phyloP scores from a whole-genome alignment of 2,329 filamentous ascomycete genomes.

The Sporothrix luriei region DNA sequence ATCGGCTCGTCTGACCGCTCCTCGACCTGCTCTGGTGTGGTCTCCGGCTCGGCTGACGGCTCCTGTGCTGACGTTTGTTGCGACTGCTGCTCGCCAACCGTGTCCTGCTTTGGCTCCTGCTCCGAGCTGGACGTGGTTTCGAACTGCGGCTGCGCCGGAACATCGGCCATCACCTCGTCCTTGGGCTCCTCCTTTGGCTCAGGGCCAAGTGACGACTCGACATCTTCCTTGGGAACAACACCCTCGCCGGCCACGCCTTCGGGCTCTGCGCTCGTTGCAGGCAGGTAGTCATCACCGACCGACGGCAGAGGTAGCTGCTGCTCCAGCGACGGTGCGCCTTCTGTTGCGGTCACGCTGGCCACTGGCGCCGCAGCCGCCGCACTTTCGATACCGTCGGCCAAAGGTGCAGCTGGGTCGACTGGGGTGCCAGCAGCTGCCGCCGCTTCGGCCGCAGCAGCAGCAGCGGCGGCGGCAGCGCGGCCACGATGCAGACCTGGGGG shows the following conservation, averaged over 20 bases:
- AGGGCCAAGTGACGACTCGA: not conserved
- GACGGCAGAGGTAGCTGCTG: conserved; percentile 24
- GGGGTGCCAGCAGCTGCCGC: not conserved
- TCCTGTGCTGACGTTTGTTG: not conserved
- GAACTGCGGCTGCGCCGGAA: not conserved
- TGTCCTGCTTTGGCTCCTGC: conserved; percentile 1
- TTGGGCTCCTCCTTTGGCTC: conserved; percentile 27
- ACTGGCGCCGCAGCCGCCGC: not conserved
- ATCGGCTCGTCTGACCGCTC: conserved; percentile 29
- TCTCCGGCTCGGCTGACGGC: not conserved
- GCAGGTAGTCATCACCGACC: conserved; percentile 8
- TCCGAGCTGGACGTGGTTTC: not conserved
- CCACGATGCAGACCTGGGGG: conserved; percentile 38
- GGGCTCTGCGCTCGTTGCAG: not conserved
- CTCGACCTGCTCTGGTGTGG: not conserved
- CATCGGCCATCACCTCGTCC: conserved; percentile 30
- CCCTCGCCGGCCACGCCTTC: not conserved
- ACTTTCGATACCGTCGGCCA: not conserved
- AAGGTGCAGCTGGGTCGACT: not conserved
- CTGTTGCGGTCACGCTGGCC: not conserved
- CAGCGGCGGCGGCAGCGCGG: conserved; percentile 30
- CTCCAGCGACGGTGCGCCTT: not conserved
- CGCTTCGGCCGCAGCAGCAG: conserved; percentile 41
- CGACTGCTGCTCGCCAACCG: not conserved
- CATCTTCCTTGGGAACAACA: not conserved